phyloP scores from a whole-genome alignment of 306 rosid genomes.

The Fragaria vesca region DNA sequence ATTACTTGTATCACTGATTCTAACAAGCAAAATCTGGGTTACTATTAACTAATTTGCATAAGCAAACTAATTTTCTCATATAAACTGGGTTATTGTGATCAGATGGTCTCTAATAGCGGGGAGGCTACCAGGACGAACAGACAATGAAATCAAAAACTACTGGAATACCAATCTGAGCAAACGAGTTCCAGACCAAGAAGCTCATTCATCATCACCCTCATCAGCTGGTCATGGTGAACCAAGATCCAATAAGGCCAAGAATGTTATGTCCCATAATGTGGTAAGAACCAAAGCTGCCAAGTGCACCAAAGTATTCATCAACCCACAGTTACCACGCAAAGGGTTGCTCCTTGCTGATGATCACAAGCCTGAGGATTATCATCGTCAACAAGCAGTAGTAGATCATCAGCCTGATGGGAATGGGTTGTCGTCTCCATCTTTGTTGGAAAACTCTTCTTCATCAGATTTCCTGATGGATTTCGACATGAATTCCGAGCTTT shows the following conservation, averaged over 20 bases:
- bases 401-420: background rate
- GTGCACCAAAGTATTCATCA: conserved; percentile 23
- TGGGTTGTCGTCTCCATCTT: background rate
- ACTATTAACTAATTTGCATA: background rate
- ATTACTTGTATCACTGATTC: background rate
- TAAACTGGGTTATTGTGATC: background rate
- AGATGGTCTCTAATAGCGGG: conserved; percentile 26
- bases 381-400: background rate
- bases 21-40: background rate
- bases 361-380: background rate
- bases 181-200: background rate
- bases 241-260: background rate
- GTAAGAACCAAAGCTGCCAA: conserved; percentile 26
- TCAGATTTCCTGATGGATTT: conserved; percentile 8
- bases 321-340: background rate
- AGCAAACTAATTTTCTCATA: background rate
- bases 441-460: conserved; percentile 8
- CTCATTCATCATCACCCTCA: too few relatives aligned
- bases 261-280: conserved; percentile 5
- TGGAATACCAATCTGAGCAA: conserved; percentile 21
- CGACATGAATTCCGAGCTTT: conserved; percentile 11
- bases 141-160: conserved; percentile 27
- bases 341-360: background rate
- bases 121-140: conserved; percentile 26
- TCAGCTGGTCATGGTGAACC: background rate